Evolutionary conservation across 768 basidiomycete genomes (phyloP).

Genomic region (Multifurca ochricompacta): DNA sequence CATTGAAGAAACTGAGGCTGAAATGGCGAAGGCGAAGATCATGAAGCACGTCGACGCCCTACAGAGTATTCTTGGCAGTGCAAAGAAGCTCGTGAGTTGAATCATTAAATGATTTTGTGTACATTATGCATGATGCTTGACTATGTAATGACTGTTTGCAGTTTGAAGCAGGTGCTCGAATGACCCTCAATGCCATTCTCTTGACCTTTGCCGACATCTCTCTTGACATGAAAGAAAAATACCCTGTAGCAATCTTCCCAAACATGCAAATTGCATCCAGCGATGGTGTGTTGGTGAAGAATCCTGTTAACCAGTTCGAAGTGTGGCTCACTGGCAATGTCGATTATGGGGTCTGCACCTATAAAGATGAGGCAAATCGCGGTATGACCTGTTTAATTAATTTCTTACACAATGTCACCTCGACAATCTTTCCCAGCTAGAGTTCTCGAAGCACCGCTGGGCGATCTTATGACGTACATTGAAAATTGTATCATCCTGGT

Average conservation of each 20-base stretch:
- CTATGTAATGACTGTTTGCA: background rate
- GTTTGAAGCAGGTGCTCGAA: background rate
- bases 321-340: background rate
- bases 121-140: background rate
- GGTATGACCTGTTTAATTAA: background rate
- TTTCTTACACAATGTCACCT: background rate
- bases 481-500: background rate
- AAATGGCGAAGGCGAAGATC: constrained; percentile 1
- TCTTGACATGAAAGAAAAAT: background rate
- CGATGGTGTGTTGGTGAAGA: background rate
- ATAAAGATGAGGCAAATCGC: background rate
- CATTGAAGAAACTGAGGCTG: constrained; percentile 2
- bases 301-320: background rate
- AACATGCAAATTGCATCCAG: background rate
- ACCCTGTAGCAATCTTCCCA: background rate
- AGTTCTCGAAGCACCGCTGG: too few relatives aligned
- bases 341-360: background rate
- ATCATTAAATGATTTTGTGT: too few relatives aligned
- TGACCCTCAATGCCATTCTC: background rate
- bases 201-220: background rate
- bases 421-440: background rate
- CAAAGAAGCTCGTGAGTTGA: background rate
- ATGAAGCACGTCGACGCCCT: constrained; percentile 3
- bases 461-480: too few relatives aligned
- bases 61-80: background rate